These are phyloP conservation scores for Saccharomycopsis sp. DNA, from an alignment of 805 yeast genomes.

Conservation along the genomic window DNA sequence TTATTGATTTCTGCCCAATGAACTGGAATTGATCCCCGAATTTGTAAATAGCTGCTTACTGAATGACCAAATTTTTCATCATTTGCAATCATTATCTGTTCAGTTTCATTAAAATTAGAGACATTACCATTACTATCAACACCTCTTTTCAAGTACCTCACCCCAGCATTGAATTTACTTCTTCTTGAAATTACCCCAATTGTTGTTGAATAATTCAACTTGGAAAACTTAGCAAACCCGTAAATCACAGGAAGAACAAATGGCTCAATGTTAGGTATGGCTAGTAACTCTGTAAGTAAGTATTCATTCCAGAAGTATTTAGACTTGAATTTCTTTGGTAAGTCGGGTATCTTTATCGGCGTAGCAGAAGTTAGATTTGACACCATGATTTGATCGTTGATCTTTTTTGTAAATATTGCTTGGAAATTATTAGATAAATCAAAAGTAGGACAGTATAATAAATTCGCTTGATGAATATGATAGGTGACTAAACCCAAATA, in stretches of 20 bases:
- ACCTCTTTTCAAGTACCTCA: conserved; percentile 94
- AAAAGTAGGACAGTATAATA: conserved; percentile 61
- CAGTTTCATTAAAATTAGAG: conserved; percentile 89
- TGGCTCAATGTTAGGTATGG: conserved; percentile 36
- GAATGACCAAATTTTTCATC: conserved; percentile 14
- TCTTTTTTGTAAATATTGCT: conserved; percentile 9
- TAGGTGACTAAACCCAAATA: conserved; percentile 43
- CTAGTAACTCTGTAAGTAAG: conserved; percentile 47
- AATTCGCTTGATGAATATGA: conserved; percentile 63
- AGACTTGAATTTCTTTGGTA: conserved; percentile 35
- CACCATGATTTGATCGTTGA: not conserved
- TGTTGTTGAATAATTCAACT: conserved; percentile 38
- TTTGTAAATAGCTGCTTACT: conserved; percentile 62
- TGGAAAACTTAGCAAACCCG: conserved; percentile 68
- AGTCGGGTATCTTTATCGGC: conserved; percentile 15
- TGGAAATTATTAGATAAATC: conserved; percentile 81
- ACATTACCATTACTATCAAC: conserved; percentile 79
- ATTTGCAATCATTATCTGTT: conserved; percentile 53
- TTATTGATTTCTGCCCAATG: conserved; percentile 94
- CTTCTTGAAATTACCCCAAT: conserved; percentile 76
- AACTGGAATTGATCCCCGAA: conserved; percentile 95
- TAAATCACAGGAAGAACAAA: conserved; percentile 77
- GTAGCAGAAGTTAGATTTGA: conserved; percentile 37
- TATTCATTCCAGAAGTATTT: conserved; percentile 90
- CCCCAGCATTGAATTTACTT: conserved; percentile 79